These are phyloP conservation scores for Coelastrella sp. DNA, from an alignment of 139 green algal species.

Conservation along the genomic window DNA sequence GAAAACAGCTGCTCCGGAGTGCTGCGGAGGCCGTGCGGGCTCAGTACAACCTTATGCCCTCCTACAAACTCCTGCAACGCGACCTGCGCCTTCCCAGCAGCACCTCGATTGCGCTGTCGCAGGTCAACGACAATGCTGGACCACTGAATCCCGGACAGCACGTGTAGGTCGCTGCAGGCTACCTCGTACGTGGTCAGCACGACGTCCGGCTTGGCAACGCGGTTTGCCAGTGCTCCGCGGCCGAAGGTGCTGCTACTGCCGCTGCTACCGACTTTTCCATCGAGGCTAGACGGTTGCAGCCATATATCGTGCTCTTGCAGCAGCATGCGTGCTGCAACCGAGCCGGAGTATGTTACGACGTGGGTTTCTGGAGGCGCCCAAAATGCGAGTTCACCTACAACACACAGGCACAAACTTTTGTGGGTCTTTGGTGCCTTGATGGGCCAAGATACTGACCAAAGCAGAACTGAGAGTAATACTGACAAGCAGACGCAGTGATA, in stretches of 20 bases:
- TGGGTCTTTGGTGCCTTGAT: not conserved
- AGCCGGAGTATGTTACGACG: slow-evolving; percentile 76
- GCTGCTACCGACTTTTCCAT: slow-evolving; percentile 57
- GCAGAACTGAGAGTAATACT: too few species aligned
- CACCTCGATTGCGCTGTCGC: slow-evolving; percentile 63
- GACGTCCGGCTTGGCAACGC: slow-evolving; percentile 80
- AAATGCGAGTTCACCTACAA: slow-evolving; percentile 63
- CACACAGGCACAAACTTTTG: not conserved
- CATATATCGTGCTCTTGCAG: slow-evolving; percentile 88
- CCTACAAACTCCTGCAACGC: slow-evolving; percentile 45
- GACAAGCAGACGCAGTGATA: too few species aligned
- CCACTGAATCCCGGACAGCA: slow-evolving; percentile 67
- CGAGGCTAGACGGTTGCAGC: slow-evolving; percentile 74
- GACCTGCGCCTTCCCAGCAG: slow-evolving; percentile 61
- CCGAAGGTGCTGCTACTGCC: not conserved
- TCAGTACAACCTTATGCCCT: slow-evolving; percentile 18
- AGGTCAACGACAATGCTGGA: slow-evolving; percentile 80
- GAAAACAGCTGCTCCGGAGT: slow-evolving; percentile 29
- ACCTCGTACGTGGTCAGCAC: slow-evolving; percentile 82
- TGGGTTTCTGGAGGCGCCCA: slow-evolving; percentile 57
- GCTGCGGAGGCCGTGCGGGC: not conserved
- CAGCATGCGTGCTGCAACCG: slow-evolving; percentile 58
- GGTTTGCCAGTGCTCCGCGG: not conserved
- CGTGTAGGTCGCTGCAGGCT: slow-evolving; percentile 47
- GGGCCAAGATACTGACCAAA: too few species aligned